A percentile compares a stretch with the other conserved stretches of the same genome.
Conservation (phyloP, 192 early-diverging fungal species). For the Dispira simplex region DNA sequence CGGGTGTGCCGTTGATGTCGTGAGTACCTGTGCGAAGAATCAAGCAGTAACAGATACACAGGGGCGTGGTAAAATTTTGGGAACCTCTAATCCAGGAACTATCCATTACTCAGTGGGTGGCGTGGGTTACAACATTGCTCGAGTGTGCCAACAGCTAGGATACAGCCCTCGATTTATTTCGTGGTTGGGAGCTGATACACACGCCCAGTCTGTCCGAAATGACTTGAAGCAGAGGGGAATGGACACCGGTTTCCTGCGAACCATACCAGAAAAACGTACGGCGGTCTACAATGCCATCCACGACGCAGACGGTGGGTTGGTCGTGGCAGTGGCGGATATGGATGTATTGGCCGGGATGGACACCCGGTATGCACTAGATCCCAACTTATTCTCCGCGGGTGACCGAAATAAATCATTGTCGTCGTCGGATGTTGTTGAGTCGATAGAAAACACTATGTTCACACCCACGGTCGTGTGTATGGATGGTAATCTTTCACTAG, state of each 20-base stretch:
- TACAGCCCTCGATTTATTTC: constrained; percentile 47
- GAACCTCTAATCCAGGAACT: constrained; percentile 58
- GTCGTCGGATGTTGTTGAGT: too few species aligned
- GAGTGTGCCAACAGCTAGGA: constrained; percentile 51
- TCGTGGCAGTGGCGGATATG: constrained; percentile 91
- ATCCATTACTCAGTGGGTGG: constrained; percentile 61
- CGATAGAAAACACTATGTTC: background rate
- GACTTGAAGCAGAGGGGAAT: constrained; percentile 39
- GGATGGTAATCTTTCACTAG: constrained; percentile 54
- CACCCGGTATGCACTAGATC: constrained; percentile 15
- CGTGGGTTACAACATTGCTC: constrained; percentile 85
- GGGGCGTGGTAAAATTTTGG: too few species aligned
- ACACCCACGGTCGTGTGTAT: constrained; percentile 34
- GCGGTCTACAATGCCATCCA: constrained; percentile 77
- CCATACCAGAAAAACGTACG: constrained; percentile 29
- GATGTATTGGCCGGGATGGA: constrained; percentile 37
- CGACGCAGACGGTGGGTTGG: constrained; percentile 43
- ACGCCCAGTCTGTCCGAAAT: constrained; percentile 34
- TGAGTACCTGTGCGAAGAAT: constrained; percentile 26
- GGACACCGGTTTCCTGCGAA: constrained; percentile 20
- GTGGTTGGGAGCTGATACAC: constrained; percentile 52
- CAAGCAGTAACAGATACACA: too few species aligned
- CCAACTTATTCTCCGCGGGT: background rate
- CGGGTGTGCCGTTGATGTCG: constrained; percentile 76
- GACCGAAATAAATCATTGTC: constrained; percentile 5